Conservation (phyloP, 1,284 basidiomycete genomes). For the Sporisorium exsertum region DNA sequence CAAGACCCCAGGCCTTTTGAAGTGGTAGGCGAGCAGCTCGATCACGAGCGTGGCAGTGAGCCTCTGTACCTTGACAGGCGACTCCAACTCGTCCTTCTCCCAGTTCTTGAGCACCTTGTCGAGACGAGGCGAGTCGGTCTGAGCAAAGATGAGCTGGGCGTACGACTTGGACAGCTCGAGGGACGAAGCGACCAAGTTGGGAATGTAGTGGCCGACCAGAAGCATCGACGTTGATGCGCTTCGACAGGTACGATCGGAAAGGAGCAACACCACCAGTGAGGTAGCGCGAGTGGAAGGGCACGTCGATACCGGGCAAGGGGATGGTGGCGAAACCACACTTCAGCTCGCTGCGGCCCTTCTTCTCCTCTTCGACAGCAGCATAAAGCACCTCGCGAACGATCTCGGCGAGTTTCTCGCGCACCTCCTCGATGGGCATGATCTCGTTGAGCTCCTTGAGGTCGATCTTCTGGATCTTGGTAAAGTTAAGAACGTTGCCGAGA, state of each 20-base stretch:
- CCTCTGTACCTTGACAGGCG: no score
- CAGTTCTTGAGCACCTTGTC: constrained; percentile 80
- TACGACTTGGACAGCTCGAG: constrained; percentile 71
- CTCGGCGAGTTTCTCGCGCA: constrained; percentile 85
- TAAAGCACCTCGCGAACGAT: constrained; percentile 73
- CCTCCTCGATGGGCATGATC: constrained; percentile 67
- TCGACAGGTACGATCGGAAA: constrained; percentile 88
- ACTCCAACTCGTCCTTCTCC: no score
- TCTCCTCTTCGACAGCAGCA: constrained; percentile 69
- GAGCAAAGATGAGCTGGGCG: constrained; percentile 70
- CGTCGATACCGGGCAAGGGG: constrained; percentile 86
- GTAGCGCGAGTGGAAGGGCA: constrained; percentile 98
- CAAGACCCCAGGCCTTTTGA: constrained; percentile 92
- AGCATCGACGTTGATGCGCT: constrained; percentile 74
- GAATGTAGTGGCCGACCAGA: constrained; percentile 72
- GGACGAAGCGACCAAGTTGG: constrained; percentile 86
- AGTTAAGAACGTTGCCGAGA: constrained; percentile 93
- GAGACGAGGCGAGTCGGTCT: constrained; percentile 77
- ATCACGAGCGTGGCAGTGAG: constrained; percentile 94
- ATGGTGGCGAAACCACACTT: constrained; percentile 85
- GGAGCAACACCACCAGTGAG: constrained; percentile 95
- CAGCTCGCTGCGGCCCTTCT: constrained; percentile 87
- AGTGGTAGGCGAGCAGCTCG: constrained; percentile 95
- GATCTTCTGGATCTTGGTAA: no score
- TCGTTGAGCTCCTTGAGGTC: constrained; percentile 93